phyloP scores from a whole-genome alignment of 495 filamentous ascomycete genomes.

The Thermochaetoides thermophila region DNA sequence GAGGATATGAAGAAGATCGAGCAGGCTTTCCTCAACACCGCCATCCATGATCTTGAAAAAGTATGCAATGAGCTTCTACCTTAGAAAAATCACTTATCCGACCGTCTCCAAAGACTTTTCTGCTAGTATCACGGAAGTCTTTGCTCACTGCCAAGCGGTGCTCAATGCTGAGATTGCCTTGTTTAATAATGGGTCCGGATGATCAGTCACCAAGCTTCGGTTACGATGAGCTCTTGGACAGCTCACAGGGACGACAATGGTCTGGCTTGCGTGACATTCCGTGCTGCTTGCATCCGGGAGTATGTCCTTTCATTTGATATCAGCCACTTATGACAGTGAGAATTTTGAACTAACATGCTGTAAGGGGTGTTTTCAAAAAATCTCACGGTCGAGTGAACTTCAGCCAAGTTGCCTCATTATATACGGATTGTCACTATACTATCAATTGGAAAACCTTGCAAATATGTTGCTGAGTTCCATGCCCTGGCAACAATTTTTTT shows the following conservation, averaged over 20 bases:
- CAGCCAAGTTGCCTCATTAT: slow-evolving; percentile 27
- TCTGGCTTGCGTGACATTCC: slow-evolving; percentile 38
- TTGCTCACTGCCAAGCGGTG: not conserved
- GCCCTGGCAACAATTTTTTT: too few species aligned
- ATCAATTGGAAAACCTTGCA: too few species aligned
- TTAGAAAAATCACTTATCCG: too few species aligned
- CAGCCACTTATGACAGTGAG: slow-evolving; percentile 10
- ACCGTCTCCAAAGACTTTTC: slow-evolving; percentile 7
- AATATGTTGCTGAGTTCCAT: too few species aligned
- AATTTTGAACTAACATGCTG: slow-evolving; percentile 2
- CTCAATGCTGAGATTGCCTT: not conserved
- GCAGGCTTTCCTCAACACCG: slow-evolving; percentile 19
- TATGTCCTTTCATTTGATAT: slow-evolving; percentile 14
- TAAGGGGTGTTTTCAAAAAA: slow-evolving; percentile 18
- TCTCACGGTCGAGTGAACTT: slow-evolving; percentile 22
- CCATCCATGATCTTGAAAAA: slow-evolving; percentile 27
- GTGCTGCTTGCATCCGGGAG: slow-evolving; percentile 37
- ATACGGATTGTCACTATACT: too few species aligned
- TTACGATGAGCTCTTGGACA: slow-evolving; percentile 26
- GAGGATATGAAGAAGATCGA: slow-evolving; percentile 26
- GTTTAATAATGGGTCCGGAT: too few species aligned
- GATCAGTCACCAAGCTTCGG: too few species aligned
- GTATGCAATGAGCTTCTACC: too few species aligned
- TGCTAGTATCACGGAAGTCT: not conserved
- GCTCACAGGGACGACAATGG: slow-evolving; percentile 30